Conservation (phyloP, 768 basidiomycete species). For the Hygrophoropsis aurantiaca region DNA sequence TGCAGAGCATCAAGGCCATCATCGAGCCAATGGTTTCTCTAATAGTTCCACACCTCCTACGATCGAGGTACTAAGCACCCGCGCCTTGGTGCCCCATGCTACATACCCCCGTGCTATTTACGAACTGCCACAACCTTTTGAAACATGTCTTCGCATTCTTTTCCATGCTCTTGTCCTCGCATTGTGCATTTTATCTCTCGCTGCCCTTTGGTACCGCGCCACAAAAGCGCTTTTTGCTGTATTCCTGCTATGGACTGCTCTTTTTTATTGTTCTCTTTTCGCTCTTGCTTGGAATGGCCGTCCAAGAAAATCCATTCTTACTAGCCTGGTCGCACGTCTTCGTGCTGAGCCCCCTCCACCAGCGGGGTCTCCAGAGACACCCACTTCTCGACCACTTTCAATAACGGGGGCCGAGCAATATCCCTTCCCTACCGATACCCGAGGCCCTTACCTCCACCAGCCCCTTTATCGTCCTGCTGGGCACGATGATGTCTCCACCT, state of each 20-base stretch:
- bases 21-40: conserved; percentile 40
- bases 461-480: conserved; percentile 54
- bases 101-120: conserved; percentile 19
- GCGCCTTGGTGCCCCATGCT: conserved; percentile 32
- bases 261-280: conserved; percentile 57
- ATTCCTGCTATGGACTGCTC: conserved; percentile 60
- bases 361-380: conserved; percentile 33
- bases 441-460: conserved; percentile 69
- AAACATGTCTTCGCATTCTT: conserved; percentile 46
- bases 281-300: conserved; percentile 56
- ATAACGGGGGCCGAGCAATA: conserved; percentile 40
- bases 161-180: conserved; percentile 61
- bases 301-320: conserved; percentile 57
- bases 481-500: conserved; percentile 41
- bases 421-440: conserved; percentile 43
- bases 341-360: conserved; percentile 32
- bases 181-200: conserved; percentile 54
- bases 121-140: conserved; percentile 37
- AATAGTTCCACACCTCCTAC: conserved; percentile 50
- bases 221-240: conserved; percentile 57
- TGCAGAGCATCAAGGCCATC: conserved; percentile 54
- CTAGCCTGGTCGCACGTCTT: conserved; percentile 46
- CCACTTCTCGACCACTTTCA: conserved; percentile 40
- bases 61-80: conserved; percentile 46
- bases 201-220: conserved; percentile 58